A percentile compares a stretch with the other conserved stretches of the same genome.
These are phyloP conservation scores for Phaeosphaeria sp. DNA, from an alignment of 2,329 filamentous ascomycete species.

Conservation along the genomic window DNA sequence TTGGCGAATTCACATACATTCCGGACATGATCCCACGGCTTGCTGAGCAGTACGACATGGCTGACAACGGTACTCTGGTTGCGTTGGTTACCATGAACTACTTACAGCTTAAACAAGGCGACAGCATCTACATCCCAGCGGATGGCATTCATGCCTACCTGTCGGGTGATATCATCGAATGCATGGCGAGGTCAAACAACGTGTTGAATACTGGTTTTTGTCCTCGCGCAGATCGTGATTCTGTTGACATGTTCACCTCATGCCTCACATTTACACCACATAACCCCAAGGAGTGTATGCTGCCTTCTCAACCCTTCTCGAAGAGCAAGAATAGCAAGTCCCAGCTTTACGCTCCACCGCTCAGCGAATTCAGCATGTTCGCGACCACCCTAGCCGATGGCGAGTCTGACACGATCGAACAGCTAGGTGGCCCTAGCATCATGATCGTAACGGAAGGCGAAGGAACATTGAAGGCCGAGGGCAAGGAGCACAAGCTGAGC, in stretches of 20 bases:
- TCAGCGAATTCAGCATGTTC: slow-evolving; percentile 76
- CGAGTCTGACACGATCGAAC: slow-evolving; percentile 64
- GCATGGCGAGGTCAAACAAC: slow-evolving; percentile 78
- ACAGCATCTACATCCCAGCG: slow-evolving; percentile 73
- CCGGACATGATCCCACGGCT: slow-evolving; percentile 69
- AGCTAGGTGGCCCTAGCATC: slow-evolving; percentile 67
- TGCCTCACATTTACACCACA: slow-evolving; percentile 71
- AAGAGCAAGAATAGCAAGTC: slow-evolving; percentile 67
- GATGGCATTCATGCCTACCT: slow-evolving; percentile 79
- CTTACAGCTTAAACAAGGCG: slow-evolving; percentile 67
- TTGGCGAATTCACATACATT: slow-evolving; percentile 65
- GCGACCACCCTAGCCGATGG: slow-evolving; percentile 62
- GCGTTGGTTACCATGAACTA: slow-evolving; percentile 79
- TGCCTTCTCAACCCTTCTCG: slow-evolving; percentile 58
- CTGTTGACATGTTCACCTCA: slow-evolving; percentile 67
- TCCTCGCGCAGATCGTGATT: slow-evolving; percentile 68
- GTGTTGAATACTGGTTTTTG: slow-evolving; percentile 79
- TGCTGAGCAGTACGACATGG: slow-evolving; percentile 66
- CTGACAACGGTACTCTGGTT: slow-evolving; percentile 72
- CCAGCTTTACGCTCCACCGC: slow-evolving; percentile 67
- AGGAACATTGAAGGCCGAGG: slow-evolving; percentile 63
- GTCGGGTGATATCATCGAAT: slow-evolving; percentile 76
- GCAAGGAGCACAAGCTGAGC: slow-evolving; percentile 60
- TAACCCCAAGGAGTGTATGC: slow-evolving; percentile 60
- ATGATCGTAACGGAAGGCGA: slow-evolving; percentile 67